phyloP scores from a whole-genome alignment of 495 filamentous ascomycete genomes.

The Alectoria sarmentosa region DNA sequence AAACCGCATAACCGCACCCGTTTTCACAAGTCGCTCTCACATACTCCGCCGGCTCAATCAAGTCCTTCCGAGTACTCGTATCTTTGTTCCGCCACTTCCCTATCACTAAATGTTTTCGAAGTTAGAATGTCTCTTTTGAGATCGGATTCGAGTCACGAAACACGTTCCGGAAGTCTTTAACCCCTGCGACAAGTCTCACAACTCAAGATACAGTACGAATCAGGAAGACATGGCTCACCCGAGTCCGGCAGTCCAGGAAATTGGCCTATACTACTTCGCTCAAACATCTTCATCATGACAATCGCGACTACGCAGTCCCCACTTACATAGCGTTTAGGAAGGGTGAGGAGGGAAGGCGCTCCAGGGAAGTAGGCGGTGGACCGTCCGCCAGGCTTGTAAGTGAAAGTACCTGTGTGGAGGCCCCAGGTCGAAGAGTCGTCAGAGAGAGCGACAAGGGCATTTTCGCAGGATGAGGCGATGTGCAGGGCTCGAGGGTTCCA shows the following conservation, averaged over 20 bases:
- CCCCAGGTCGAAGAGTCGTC: slow-evolving; percentile 9
- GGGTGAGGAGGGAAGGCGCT: background rate
- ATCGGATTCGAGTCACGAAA: no score
- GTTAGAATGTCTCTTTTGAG: no score
- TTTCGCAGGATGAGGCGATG: slow-evolving; percentile 10
- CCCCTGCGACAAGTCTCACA: no score
- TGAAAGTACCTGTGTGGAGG: background rate
- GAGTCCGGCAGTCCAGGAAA: slow-evolving; percentile 6
- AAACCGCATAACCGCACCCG: slow-evolving; percentile 9
- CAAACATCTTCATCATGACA: slow-evolving; percentile 19
- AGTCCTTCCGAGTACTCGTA: slow-evolving; percentile 3
- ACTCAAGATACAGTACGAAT: no score
- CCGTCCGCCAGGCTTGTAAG: background rate
- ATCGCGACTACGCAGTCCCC: slow-evolving; percentile 12
- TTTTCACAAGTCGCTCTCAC: slow-evolving; percentile 9
- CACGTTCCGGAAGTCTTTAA: no score
- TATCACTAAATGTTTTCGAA: no score
- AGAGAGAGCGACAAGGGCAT: background rate
- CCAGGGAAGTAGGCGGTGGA: slow-evolving; percentile 1
- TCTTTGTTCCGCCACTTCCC: slow-evolving; percentile 1
- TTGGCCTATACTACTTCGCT: background rate
- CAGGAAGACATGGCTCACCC: no score
- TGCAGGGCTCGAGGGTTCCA: background rate
- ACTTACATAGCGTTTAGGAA: slow-evolving; percentile 11
- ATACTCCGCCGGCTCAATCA: slow-evolving; percentile 4